Conservation (phyloP, 2,329 filamentous ascomycete species). For the Colletotrichum tabaci region DNA sequence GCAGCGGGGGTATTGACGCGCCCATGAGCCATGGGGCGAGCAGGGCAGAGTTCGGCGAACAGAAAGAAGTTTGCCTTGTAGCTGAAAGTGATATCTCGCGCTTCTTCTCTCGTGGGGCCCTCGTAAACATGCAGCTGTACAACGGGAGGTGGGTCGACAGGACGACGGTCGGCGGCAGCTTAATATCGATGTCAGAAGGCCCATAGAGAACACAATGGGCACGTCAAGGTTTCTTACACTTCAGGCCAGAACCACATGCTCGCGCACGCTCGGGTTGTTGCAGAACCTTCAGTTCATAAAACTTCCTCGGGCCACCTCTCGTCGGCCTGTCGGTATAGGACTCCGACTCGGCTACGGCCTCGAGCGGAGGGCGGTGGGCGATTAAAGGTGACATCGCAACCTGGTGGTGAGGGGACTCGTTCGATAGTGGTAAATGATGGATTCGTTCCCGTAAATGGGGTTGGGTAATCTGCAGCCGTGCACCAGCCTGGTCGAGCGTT, state of each 20-base stretch:
- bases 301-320: conserved; percentile 81
- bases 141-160: conserved; percentile 94
- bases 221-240: conserved; percentile 74
- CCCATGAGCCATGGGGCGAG: conserved; percentile 85
- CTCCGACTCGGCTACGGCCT: conserved; percentile 16
- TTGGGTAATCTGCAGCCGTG: conserved; percentile 4
- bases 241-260: conserved; percentile 95
- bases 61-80: conserved; percentile 99
- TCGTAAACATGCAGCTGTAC: conserved; percentile 92
- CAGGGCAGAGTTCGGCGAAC: conserved; percentile 90
- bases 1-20: conserved; percentile 79
- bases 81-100: conserved; percentile 84
- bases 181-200: conserved; percentile 43
- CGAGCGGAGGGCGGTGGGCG: neutral
- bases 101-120: conserved; percentile 72
- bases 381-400: conserved; percentile 1
- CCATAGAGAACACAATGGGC: conserved; percentile 37
- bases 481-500: conserved; percentile 16
- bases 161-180: conserved; percentile 90
- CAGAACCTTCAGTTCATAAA: conserved; percentile 87
- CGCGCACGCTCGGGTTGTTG: conserved; percentile 95
- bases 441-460: neutral
- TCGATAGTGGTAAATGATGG: neutral
- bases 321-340: conserved; percentile 59
- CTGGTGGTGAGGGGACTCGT: neutral